phyloP scores from a whole-genome alignment of 768 basidiomycete genomes.

The Pleurotus tuber-regium region DNA sequence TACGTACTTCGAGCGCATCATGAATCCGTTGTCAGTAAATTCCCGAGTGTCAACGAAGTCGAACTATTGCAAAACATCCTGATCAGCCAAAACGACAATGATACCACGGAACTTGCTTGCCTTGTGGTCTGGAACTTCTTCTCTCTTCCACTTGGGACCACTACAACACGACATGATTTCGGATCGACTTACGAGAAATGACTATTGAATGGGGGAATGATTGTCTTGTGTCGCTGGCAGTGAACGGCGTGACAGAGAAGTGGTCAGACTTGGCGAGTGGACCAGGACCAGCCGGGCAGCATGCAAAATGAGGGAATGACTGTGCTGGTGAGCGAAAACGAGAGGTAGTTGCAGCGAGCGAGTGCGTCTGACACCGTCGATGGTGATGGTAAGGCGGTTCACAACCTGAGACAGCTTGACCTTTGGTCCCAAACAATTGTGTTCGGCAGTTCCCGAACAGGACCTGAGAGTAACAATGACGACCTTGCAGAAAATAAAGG shows the following conservation, averaged over 20 bases:
- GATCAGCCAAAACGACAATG: conserved; percentile 16
- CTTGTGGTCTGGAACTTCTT: conserved; percentile 97
- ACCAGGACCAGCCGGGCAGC: conserved; percentile 50
- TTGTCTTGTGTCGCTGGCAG: conserved; percentile 7
- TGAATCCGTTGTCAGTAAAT: conserved; percentile 84
- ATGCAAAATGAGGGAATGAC: conserved; percentile 30
- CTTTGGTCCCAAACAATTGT: conserved; percentile 18
- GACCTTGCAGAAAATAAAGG: conserved; percentile 89
- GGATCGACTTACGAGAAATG: conserved; percentile 22
- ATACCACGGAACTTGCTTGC: conserved; percentile 47
- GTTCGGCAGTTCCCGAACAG: conserved; percentile 38
- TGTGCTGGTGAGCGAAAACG: conserved; percentile 22
- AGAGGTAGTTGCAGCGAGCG: conserved; percentile 19
- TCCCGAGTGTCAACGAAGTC: conserved; percentile 95
- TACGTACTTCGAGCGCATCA: conserved; percentile 84
- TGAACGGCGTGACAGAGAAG: conserved; percentile 15
- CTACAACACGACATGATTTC: conserved; percentile 50
- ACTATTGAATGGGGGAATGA: conserved; percentile 20
- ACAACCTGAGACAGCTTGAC: conserved; percentile 11
- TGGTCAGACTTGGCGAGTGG: conserved; percentile 20
- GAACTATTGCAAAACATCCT: conserved; percentile 56
- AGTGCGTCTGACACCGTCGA: conserved; percentile 7
- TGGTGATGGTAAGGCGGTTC: conserved; percentile 14
- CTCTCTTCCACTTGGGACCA: conserved; percentile 92
- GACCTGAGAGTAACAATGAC: conserved; percentile 59